These are phyloP conservation scores for Ophiocordyceps australis DNA, from an alignment of 2,329 filamentous ascomycete species.

Conservation along the genomic window DNA sequence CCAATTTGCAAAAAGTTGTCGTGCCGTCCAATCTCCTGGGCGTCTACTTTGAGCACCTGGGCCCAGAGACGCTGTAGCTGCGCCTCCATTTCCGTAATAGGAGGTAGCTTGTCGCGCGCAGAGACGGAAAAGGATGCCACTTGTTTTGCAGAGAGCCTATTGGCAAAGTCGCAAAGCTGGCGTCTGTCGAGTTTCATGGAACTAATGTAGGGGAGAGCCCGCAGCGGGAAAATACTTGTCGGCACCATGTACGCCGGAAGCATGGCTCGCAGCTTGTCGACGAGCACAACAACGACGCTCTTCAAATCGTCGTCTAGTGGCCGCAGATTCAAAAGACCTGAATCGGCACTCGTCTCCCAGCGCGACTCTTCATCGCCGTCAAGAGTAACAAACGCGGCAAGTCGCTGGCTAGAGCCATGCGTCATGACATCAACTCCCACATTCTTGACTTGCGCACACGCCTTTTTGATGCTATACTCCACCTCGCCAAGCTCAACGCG, in stretches of 20 bases:
- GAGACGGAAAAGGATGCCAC: neutral
- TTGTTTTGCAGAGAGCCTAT: neutral
- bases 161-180: neutral
- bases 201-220: neutral
- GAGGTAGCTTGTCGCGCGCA: neutral
- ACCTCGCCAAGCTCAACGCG: neutral
- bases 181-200: neutral
- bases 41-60: constrained; percentile 17
- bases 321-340: no score
- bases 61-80: constrained; percentile 2
- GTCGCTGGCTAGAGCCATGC: neutral
- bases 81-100: neutral
- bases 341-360: neutral
- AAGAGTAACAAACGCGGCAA: constrained; percentile 3
- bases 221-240: neutral
- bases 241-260: neutral
- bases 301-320: neutral
- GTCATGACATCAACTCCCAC: neutral
- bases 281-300: neutral
- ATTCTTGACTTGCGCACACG: neutral
- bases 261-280: neutral
- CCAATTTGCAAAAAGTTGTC: constrained; percentile 10
- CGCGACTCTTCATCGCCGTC: neutral
- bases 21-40: constrained; percentile 10
- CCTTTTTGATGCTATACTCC: neutral